These are phyloP conservation scores for Trichophyton benhamiae DNA, from an alignment of 2,329 filamentous ascomycete species.

Conservation along the genomic window DNA sequence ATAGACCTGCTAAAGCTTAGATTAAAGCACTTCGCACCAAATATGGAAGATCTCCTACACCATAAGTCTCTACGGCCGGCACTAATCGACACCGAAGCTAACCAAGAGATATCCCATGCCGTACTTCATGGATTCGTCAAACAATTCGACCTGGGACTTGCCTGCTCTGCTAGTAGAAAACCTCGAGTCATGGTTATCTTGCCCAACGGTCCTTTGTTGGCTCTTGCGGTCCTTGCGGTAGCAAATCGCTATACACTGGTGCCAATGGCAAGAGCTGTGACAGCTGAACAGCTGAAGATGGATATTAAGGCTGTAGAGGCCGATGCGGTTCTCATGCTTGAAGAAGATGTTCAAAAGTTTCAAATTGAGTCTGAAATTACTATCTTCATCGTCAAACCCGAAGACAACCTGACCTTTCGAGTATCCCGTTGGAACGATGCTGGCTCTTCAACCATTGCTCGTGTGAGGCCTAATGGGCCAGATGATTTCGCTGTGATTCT, in stretches of 20 bases:
- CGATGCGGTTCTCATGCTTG: neutral
- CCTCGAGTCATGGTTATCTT: neutral
- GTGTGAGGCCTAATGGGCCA: neutral
- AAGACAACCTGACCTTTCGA: constrained; percentile 2
- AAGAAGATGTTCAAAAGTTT: neutral
- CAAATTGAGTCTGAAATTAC: neutral
- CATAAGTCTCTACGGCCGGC: neutral
- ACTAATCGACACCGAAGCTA: neutral
- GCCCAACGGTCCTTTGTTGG: neutral
- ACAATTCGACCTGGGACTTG: neutral
- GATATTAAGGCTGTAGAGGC: neutral
- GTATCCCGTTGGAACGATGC: neutral
- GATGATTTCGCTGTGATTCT: constrained; percentile 3
- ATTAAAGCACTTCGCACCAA: neutral
- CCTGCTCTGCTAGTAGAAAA: neutral
- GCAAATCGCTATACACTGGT: neutral
- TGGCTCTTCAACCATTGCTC: too few species aligned
- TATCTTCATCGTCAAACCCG: neutral
- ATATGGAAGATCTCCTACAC: neutral
- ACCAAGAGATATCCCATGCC: neutral
- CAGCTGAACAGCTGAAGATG: neutral
- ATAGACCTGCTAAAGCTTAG: neutral
- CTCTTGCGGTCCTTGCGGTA: neutral
- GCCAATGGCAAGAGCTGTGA: neutral
- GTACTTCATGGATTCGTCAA: neutral